Evolutionary conservation across 2,329 filamentous ascomycete species (phyloP).

Genomic region (Aspergillus piperis): DNA sequence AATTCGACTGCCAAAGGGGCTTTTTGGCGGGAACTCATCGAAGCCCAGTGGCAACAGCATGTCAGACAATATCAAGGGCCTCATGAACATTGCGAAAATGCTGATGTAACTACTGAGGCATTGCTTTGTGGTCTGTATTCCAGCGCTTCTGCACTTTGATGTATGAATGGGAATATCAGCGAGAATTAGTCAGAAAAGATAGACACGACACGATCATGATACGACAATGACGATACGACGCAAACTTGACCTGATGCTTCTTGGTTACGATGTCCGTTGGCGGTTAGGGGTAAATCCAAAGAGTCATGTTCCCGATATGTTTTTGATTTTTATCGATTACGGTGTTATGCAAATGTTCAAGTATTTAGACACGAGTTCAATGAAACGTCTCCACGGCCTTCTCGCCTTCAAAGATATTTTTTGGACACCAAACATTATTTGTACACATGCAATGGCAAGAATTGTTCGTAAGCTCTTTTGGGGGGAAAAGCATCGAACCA

Average conservation of each 20-base stretch:
- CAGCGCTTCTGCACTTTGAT: too few relatives aligned
- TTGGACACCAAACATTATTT: constrained; percentile 1
- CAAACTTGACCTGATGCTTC: constrained; percentile 11
- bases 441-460: not conserved
- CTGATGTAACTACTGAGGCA: constrained; percentile 27
- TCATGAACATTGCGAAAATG: constrained; percentile 42
- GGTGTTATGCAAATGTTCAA: not conserved
- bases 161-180: not conserved
- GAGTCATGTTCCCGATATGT: not conserved
- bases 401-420: not conserved
- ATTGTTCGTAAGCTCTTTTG: not conserved
- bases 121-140: too few relatives aligned
- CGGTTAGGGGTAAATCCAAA: constrained; percentile 13
- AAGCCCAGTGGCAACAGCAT: constrained; percentile 29
- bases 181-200: constrained; percentile 1
- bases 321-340: not conserved
- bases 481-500: not conserved
- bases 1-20: constrained; percentile 67
- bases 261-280: constrained; percentile 3
- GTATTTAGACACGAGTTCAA: not conserved
- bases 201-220: constrained; percentile 22
- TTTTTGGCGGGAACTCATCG: constrained; percentile 42
- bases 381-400: not conserved
- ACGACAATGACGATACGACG: constrained; percentile 25
- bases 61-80: constrained; percentile 31